Base-by-base conservation (phyloP, 768 basidiomycete species). In the Harrya chromipes region DNA sequence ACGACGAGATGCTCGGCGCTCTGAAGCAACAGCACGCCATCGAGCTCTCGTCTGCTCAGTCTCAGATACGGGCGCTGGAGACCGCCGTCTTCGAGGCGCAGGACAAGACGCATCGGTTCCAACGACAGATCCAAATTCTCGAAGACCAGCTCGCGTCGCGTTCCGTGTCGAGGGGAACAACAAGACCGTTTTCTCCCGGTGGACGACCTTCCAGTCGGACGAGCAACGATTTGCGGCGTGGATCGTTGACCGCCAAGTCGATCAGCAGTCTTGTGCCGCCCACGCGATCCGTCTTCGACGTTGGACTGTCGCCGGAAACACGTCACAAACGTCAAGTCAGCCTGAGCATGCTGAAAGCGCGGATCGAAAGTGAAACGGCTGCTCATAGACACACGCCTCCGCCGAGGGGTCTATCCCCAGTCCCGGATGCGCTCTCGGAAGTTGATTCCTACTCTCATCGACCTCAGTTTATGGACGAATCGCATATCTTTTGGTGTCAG, bases 401-500 rank as follows among this genome's bases (percentile, higher is more conserved):
- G 4, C 81, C 81, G 17, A 72, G 83, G 43, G 73, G 76, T 13
- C 69, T 83, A 45, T 84, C 84, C 33, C 79, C 79, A 20, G 74
- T 79, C 26, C 77, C 77, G 24, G 68, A 67, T 29, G 29, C 54
- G 0, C 3, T 36, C 17, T 58, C 58, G 0, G 55, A 62, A 16
- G 62, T 57, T 1, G 59, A 64, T 17, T 33, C 54, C 1, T 34
- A 52, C 16, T 40, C 60, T 1, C 55, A 54, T 38, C 81, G 84
- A 44, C 77, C 86, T 4, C 88, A 90, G 61, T 92, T 91, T 63
- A 71, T 91, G 71, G 90, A 93, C 59, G 90, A 92, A 57, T 83
- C 89, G 23, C 90, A 92, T 63, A 81, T 93, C 16, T 92, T 93
- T 70, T 93, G 90, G 89, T 93, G 90, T 70, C 78, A 83, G 61